Evolutionary conservation across 495 filamentous ascomycete species (phyloP).

Genomic region (Penicillium macrosclerotiorum): DNA sequence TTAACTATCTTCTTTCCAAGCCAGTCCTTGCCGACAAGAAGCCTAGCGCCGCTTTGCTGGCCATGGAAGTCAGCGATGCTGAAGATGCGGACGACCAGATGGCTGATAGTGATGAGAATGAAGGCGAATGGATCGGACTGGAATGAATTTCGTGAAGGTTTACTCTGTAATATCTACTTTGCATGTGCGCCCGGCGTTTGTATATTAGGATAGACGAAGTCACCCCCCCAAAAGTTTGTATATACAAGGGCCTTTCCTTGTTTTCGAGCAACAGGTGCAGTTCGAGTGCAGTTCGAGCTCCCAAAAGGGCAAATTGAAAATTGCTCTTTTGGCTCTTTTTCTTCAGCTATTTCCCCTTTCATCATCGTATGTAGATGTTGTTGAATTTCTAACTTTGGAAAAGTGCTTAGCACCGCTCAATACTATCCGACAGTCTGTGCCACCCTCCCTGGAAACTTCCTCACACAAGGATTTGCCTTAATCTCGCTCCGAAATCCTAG

Average conservation of each 20-base stretch:
- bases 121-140: conserved; percentile 42
- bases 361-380: too few relatives aligned
- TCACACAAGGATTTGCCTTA: conserved; percentile 2
- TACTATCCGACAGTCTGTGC: conserved; percentile 22
- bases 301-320: not conserved
- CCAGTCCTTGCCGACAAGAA: conserved; percentile 39
- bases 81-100: conserved; percentile 33
- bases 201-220: conserved; percentile 24
- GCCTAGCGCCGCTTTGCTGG: conserved; percentile 22
- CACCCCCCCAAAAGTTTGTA: conserved; percentile 18
- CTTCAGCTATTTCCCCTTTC: not conserved
- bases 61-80: conserved; percentile 25
- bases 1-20: conserved; percentile 71
- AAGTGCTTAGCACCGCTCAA: conserved; percentile 1
- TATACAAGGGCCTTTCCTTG: conserved; percentile 4
- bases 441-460: conserved; percentile 12
- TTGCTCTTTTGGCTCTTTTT: not conserved
- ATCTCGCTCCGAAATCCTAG: not conserved
- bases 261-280: not conserved
- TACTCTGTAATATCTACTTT: conserved; percentile 32
- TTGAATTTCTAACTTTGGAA: too few relatives aligned
- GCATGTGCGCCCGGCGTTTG: conserved; percentile 48
- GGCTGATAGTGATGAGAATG: conserved; percentile 33
- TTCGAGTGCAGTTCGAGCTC: not conserved
- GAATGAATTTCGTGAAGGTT: conserved; percentile 30